phyloP scores from a whole-genome alignment of 345 rosid species.

The Eucalyptus viminalis region DNA sequence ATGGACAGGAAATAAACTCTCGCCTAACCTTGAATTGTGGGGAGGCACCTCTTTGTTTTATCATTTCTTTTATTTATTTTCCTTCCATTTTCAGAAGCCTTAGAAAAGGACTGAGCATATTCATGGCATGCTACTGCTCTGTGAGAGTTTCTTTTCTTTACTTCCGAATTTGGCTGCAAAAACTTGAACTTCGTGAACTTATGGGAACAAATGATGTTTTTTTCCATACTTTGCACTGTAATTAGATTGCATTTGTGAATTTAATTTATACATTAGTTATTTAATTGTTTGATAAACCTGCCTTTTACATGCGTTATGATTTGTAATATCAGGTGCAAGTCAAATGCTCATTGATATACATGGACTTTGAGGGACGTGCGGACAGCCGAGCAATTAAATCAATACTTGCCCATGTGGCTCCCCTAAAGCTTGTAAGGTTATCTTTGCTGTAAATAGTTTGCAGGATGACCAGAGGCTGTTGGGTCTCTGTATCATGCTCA shows the following conservation, averaged over 20 bases:
- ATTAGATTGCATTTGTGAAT: neutral
- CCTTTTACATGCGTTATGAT: neutral
- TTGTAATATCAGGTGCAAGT: constrained; percentile 63
- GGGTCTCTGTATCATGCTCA: neutral
- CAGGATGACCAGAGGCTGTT: neutral
- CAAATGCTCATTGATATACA: constrained; percentile 65
- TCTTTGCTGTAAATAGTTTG: neutral
- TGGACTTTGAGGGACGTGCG: constrained; percentile 95
- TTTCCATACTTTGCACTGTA: neutral
- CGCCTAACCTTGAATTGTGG: neutral
- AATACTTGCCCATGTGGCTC: constrained; percentile 86
- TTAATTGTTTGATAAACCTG: neutral
- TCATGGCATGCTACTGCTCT: neutral
- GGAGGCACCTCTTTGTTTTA: neutral
- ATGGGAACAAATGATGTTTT: neutral
- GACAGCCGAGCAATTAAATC: constrained; percentile 93
- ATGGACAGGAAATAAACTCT: neutral
- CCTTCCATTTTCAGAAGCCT: neutral
- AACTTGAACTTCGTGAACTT: neutral
- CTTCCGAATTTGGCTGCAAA: neutral
- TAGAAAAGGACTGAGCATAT: neutral
- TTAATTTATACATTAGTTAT: neutral
- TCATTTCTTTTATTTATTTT: neutral
- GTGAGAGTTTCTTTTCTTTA: neutral
- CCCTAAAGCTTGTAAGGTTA: constrained; percentile 77